Evolutionary conservation across 164 flowering plant genomes (phyloP).

Genomic region (Houttuynia cordata): DNA sequence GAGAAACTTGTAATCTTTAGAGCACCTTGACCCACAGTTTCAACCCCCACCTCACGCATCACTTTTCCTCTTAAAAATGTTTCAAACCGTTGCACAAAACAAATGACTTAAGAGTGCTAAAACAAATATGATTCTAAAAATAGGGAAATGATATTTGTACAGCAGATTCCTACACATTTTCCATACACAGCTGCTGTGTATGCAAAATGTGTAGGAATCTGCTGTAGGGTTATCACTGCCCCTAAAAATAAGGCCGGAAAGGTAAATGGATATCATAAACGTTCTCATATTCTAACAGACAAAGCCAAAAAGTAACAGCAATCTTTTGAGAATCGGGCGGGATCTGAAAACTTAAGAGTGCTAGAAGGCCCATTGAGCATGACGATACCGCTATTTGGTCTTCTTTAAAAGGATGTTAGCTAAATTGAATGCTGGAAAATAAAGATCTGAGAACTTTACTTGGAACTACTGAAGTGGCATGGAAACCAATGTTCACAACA

Average conservation of each 20-base stretch:
- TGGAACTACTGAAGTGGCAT: conserved; percentile 83
- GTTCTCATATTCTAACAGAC: too few species aligned
- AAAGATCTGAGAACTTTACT: conserved; percentile 35
- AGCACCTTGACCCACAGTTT: conserved; percentile 76
- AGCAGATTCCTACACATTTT: too few species aligned
- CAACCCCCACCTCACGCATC: conserved; percentile 83
- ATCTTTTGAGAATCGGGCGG: too few species aligned
- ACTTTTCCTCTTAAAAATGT: conserved; percentile 85
- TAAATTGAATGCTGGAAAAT: not conserved
- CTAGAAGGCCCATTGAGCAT: not conserved
- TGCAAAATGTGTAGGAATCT: too few species aligned
- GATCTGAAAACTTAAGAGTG: too few species aligned
- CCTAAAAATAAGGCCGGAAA: not conserved
- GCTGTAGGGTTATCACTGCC: too few species aligned
- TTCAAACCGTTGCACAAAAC: not conserved
- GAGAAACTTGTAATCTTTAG: conserved; percentile 76
- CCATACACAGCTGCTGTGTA: too few species aligned
- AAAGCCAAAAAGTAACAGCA: too few species aligned
- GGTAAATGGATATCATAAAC: not conserved
- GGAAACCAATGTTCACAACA: conserved; percentile 85
- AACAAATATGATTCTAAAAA: too few species aligned
- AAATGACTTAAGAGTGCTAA: too few species aligned
- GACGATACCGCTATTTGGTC: not conserved
- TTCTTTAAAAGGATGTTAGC: not conserved
- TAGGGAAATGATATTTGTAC: too few species aligned